Evolutionary conservation across 169 alveolate genomes (phyloP).

Genomic region (Plasmodium gaboni): DNA sequence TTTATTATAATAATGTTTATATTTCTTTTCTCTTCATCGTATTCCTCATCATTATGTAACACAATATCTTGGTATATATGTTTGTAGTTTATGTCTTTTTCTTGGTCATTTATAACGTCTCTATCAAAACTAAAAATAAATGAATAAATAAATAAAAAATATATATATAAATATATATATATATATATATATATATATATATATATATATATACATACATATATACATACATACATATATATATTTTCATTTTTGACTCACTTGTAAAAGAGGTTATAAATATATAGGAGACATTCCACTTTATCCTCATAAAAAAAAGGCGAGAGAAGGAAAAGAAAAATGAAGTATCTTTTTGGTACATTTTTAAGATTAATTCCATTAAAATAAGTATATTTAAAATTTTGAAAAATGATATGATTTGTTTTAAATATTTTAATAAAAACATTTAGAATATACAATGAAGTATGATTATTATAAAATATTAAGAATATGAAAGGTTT

Average conservation of each 20-base stretch:
- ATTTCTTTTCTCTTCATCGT: slow-evolving; percentile 27
- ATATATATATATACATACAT: no score
- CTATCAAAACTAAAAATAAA: slow-evolving; percentile 24
- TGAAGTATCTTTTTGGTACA: slow-evolving; percentile 39
- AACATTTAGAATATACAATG: slow-evolving; percentile 21
- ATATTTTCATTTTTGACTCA: background rate
- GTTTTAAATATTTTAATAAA: slow-evolving; percentile 11
- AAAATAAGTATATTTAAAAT: slow-evolving; percentile 36
- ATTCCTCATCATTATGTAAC: slow-evolving; percentile 47
- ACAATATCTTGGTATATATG: slow-evolving; percentile 32
- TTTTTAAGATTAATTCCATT: slow-evolving; percentile 41
- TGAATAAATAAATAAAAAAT: background rate
- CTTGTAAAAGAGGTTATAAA: slow-evolving; percentile 51
- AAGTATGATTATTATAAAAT: slow-evolving; percentile 36
- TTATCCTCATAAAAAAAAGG: slow-evolving; percentile 45
- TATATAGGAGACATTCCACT: slow-evolving; percentile 48
- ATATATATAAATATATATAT: background rate
- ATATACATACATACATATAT: background rate
- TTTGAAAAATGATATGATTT: slow-evolving; percentile 28
- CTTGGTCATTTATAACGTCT: slow-evolving; percentile 56
- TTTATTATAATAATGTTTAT: slow-evolving; percentile 63
- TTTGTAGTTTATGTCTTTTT: slow-evolving; percentile 34
- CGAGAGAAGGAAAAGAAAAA: slow-evolving; percentile 45
- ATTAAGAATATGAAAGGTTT: slow-evolving; percentile 45
- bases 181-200: background rate